Conservation (phyloP, 1,139 yeast genomes). For the Suhomyces bolitotheri region DNA sequence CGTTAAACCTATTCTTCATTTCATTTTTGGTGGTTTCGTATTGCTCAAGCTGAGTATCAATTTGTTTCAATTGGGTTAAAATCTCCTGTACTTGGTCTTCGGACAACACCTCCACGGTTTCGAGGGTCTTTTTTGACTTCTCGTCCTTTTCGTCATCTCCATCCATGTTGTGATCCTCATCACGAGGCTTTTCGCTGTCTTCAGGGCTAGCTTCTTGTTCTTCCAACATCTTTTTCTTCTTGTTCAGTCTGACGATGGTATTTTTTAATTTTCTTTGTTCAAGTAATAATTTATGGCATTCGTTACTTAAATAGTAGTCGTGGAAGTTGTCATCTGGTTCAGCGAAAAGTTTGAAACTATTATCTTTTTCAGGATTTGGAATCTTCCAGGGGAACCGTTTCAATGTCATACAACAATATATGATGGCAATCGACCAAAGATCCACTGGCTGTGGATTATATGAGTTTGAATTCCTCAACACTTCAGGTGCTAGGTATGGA, state of each 20-base stretch:
- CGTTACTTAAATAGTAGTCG: constrained; percentile 52
- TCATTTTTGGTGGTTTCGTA: constrained; percentile 39
- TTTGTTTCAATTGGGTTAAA: constrained; percentile 34
- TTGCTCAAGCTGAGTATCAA: constrained; percentile 41
- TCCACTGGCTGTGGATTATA: constrained; percentile 95
- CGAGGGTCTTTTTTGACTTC: constrained; percentile 15
- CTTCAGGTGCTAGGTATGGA: constrained; percentile 97
- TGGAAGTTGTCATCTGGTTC: constrained; percentile 56
- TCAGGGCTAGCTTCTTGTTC: constrained; percentile 10
- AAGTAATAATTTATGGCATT: constrained; percentile 48
- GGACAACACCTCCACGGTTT: constrained; percentile 30
- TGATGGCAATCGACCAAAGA: constrained; percentile 93
- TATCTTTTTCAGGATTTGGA: constrained; percentile 78
- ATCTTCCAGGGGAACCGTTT: constrained; percentile 97
- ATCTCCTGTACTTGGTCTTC: constrained; percentile 39
- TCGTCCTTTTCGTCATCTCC: constrained; percentile 14
- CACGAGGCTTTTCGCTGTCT: not conserved
- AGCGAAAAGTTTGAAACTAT: constrained; percentile 67
- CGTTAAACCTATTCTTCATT: constrained; percentile 35
- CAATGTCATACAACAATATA: constrained; percentile 92
- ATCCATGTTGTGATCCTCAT: constrained; percentile 3
- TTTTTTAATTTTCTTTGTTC: constrained; percentile 49
- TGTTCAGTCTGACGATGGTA: constrained; percentile 44
- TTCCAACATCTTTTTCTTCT: constrained; percentile 33
- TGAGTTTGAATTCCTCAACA: constrained; percentile 60